Conservation (phyloP, 2,329 filamentous ascomycete genomes). For the Aureobasidium sp. region DNA sequence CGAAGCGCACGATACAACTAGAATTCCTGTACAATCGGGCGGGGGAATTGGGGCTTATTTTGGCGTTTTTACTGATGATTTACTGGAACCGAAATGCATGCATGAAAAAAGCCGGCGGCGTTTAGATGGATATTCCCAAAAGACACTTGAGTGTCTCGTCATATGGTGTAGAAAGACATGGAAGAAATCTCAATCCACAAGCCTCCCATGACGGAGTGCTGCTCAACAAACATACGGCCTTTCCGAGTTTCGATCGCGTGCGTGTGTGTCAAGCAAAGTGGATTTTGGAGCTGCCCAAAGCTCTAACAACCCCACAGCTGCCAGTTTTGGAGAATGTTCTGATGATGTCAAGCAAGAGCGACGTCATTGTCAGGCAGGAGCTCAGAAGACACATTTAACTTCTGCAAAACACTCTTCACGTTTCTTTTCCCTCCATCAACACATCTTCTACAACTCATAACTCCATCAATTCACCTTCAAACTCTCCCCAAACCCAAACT, state of each 20-base stretch:
- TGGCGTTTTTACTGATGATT: slow-evolving; percentile 14
- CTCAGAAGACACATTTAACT: slow-evolving; percentile 7
- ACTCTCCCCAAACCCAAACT: neutral
- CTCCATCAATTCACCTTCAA: slow-evolving; percentile 5
- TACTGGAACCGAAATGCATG: slow-evolving; percentile 11
- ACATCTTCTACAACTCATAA: slow-evolving; percentile 12
- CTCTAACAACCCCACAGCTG: slow-evolving; percentile 1
- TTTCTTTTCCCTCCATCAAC: slow-evolving; percentile 8
- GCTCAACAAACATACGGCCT: slow-evolving; percentile 1
- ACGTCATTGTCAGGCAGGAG: neutral
- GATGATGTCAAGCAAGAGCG: neutral
- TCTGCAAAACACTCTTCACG: slow-evolving; percentile 11
- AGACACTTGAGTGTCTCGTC: slow-evolving; percentile 2
- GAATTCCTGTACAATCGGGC: slow-evolving; percentile 1
- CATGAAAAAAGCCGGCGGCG: slow-evolving; percentile 13
- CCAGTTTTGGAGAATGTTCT: slow-evolving; percentile 3
- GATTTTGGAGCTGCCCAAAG: slow-evolving; percentile 10
- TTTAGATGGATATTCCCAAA: slow-evolving; percentile 3
- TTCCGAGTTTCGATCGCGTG: slow-evolving; percentile 1
- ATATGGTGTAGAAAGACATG: slow-evolving; percentile 1
- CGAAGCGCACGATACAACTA: slow-evolving; percentile 7
- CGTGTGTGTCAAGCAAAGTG: slow-evolving; percentile 11
- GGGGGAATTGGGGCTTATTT: neutral
- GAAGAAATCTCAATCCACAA: neutral
- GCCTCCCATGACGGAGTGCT: slow-evolving; percentile 13